These are phyloP conservation scores for Oleoguttula mirabilis DNA, from an alignment of 495 filamentous ascomycete species.

Conservation along the genomic window DNA sequence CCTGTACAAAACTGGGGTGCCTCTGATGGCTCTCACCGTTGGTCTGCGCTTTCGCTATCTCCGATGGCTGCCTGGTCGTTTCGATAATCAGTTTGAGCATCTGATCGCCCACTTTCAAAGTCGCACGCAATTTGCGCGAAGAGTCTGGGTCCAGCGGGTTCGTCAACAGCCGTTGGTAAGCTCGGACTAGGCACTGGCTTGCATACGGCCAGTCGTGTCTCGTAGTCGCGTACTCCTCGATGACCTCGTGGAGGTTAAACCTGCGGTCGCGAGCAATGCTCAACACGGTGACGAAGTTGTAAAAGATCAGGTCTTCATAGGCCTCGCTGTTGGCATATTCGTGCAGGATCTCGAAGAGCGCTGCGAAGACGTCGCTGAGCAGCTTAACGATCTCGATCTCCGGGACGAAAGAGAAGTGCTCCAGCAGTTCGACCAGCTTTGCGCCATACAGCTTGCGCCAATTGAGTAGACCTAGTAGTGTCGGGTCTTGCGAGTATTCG, in stretches of 20 bases:
- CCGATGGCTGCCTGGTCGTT: slow-evolving; percentile 73
- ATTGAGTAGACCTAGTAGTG: slow-evolving; percentile 67
- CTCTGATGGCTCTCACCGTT: slow-evolving; percentile 8
- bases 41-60: slow-evolving; percentile 44
- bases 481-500: slow-evolving; percentile 84
- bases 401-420: slow-evolving; percentile 79
- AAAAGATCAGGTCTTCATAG: slow-evolving; percentile 85
- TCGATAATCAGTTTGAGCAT: slow-evolving; percentile 92
- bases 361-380: slow-evolving; percentile 77
- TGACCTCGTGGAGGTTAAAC: slow-evolving; percentile 78
- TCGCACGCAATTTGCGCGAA: slow-evolving; percentile 72
- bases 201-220: slow-evolving; percentile 91
- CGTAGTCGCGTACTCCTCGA: slow-evolving; percentile 81
- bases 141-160: slow-evolving; percentile 68
- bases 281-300: slow-evolving; percentile 74
- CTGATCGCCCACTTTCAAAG: slow-evolving; percentile 88
- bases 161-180: slow-evolving; percentile 68
- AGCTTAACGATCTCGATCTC: slow-evolving; percentile 97
- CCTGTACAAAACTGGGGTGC: slow-evolving; percentile 26
- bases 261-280: slow-evolving; percentile 89
- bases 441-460: slow-evolving; percentile 67
- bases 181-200: slow-evolving; percentile 78
- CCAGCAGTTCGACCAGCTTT: slow-evolving; percentile 59
- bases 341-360: slow-evolving; percentile 80
- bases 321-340: slow-evolving; percentile 65